These are phyloP conservation scores for Didymosphaeria variabile DNA, from an alignment of 2,329 filamentous ascomycete species.

Conservation along the genomic window DNA sequence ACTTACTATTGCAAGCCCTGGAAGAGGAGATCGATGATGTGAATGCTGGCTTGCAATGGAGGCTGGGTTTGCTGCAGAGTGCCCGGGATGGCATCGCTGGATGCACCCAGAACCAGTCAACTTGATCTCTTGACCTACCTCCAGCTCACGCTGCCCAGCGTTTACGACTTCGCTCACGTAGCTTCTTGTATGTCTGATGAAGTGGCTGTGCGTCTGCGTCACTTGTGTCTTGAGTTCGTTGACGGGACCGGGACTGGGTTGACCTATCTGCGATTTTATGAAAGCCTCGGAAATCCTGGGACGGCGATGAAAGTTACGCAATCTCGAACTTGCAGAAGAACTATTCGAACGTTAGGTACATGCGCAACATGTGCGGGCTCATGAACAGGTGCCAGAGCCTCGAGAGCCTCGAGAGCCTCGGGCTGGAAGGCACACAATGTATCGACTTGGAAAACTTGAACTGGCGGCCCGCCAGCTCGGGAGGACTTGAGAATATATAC, in stretches of 20 bases:
- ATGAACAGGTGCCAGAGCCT: conserved; percentile 16
- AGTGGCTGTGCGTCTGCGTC: conserved; percentile 5
- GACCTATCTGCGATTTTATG: background rate
- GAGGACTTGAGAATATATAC: conserved; percentile 10
- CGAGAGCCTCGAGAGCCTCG: conserved; percentile 19
- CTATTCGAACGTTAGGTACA: conserved; percentile 14
- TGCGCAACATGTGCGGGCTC: conserved; percentile 14
- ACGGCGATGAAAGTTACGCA: conserved; percentile 14
- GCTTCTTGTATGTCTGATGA: conserved; percentile 10
- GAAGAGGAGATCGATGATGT: too few species aligned
- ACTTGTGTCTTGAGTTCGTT: conserved; percentile 18
- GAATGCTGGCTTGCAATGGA: background rate
- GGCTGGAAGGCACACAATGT: conserved; percentile 13
- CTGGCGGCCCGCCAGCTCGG: conserved; percentile 2
- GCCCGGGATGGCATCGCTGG: background rate
- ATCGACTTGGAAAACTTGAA: conserved; percentile 12
- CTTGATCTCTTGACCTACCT: conserved; percentile 11
- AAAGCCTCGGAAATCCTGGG: background rate
- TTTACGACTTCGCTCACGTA: conserved; percentile 18
- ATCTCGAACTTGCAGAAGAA: conserved; percentile 18
- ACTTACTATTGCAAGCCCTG: too few species aligned
- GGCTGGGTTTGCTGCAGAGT: conserved; percentile 1
- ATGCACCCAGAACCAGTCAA: background rate
- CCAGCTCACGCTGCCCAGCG: conserved; percentile 15
- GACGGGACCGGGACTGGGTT: conserved; percentile 16